Conservation (phyloP, 306 rosid genomes). For the Lagenaria siceraria region DNA sequence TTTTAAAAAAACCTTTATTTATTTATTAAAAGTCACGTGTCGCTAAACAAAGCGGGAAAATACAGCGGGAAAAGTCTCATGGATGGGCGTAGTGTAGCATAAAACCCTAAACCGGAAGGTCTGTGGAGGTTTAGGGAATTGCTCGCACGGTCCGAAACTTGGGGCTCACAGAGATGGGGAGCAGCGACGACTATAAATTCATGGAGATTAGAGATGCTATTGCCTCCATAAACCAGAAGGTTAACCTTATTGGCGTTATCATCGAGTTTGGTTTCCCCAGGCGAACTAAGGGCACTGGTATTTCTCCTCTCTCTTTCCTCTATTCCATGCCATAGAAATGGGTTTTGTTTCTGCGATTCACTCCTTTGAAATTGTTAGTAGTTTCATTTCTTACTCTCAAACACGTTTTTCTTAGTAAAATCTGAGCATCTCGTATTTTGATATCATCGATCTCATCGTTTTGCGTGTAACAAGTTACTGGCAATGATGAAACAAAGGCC, state of each 20-base stretch:
- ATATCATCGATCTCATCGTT: not conserved
- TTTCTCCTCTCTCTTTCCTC: not conserved
- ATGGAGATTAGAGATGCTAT: conserved; percentile 29
- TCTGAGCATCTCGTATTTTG: not conserved
- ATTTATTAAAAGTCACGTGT: no score
- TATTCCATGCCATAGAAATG: not conserved
- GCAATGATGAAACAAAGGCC: conserved; percentile 88
- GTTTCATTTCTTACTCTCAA: not conserved
- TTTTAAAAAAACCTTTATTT: no score
- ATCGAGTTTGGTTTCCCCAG: conserved; percentile 36
- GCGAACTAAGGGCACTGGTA: conserved; percentile 47
- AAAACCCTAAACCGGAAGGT: not conserved
- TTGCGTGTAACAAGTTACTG: conserved; percentile 9
- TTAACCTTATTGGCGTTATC: conserved; percentile 31
- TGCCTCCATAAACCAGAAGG: conserved; percentile 21
- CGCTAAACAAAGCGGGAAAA: no score
- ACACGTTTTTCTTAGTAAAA: not conserved
- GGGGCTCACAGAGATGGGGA: conserved; percentile 9
- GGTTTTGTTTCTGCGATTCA: not conserved
- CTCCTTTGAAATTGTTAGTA: not conserved
- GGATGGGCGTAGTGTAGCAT: not conserved
- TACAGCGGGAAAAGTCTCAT: not conserved
- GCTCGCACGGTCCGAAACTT: not conserved
- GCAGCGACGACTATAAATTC: conserved; percentile 21
- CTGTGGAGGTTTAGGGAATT: not conserved